These are phyloP conservation scores for Apium graveolens DNA, from an alignment of 129 eudicot genomes.

Conservation along the genomic window DNA sequence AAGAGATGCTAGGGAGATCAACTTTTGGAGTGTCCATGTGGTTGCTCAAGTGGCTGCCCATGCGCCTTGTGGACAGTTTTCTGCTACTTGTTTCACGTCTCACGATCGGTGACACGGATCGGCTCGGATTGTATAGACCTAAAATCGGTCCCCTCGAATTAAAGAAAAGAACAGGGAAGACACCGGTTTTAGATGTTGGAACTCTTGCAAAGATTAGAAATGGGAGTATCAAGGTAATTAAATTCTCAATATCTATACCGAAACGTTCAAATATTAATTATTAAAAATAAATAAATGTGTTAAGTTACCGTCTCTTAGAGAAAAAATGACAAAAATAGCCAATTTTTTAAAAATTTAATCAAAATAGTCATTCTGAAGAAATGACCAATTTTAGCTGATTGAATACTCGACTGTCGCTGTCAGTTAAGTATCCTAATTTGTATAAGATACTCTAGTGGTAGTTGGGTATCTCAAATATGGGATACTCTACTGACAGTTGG, in stretches of 20 bases:
- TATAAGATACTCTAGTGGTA: too few relatives aligned
- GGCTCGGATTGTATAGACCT: constrained; percentile 51
- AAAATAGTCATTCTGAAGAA: too few relatives aligned
- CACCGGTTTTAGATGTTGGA: constrained; percentile 72
- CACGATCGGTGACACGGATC: constrained; percentile 43
- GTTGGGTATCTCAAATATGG: too few relatives aligned
- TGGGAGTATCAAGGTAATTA: constrained; percentile 47
- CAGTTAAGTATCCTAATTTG: too few relatives aligned
- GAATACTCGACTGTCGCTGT: too few relatives aligned
- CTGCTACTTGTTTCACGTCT: constrained; percentile 41
- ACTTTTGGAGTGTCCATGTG: constrained; percentile 58
- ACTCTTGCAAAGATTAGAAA: constrained; percentile 54
- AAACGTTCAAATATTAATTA: background rate
- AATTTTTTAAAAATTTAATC: too few relatives aligned
- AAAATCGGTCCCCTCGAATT: constrained; percentile 59
- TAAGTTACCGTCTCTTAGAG: too few relatives aligned
- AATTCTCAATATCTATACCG: background rate
- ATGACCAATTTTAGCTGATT: too few relatives aligned
- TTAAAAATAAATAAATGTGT: too few relatives aligned
- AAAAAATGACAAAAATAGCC: too few relatives aligned
- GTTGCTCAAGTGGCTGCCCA: constrained; percentile 53
- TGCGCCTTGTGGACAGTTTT: constrained; percentile 39
- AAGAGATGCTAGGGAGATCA: constrained; percentile 62
- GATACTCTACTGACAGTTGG: too few relatives aligned
- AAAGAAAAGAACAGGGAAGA: constrained; percentile 46